phyloP scores from a whole-genome alignment of 2,329 filamentous ascomycete species.

The Exophiala spinifera region DNA sequence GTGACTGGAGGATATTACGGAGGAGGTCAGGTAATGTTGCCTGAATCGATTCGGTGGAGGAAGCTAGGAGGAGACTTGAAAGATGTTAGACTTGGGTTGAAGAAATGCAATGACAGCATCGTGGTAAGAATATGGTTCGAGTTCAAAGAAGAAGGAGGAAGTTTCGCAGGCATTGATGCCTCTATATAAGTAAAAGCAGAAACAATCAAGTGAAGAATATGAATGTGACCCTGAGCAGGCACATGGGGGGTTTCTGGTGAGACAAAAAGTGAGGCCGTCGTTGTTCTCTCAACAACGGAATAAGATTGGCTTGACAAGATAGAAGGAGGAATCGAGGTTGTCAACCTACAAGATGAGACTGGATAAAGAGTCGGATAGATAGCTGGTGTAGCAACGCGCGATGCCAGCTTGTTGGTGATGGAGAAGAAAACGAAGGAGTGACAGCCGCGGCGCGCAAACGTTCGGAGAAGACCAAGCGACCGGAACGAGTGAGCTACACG shows the following conservation, averaged over 20 bases:
- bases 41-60: slow-evolving; percentile 8
- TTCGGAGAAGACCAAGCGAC: slow-evolving; percentile 8
- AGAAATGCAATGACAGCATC: slow-evolving; percentile 13
- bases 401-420: slow-evolving; percentile 19
- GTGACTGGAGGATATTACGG: neutral
- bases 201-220: slow-evolving; percentile 11
- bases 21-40: slow-evolving; percentile 12
- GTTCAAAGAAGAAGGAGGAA: slow-evolving; percentile 23
- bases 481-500: neutral
- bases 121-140: slow-evolving; percentile 7
- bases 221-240: slow-evolving; percentile 5
- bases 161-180: slow-evolving; percentile 19
- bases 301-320: slow-evolving; percentile 3
- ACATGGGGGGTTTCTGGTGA: slow-evolving; percentile 3
- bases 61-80: slow-evolving; percentile 23
- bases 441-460: slow-evolving; percentile 11
- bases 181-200: slow-evolving; percentile 15
- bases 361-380: slow-evolving; percentile 5
- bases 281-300: slow-evolving; percentile 1
- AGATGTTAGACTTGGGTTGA: slow-evolving; percentile 26
- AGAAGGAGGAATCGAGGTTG: slow-evolving; percentile 13
- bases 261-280: slow-evolving; percentile 16
- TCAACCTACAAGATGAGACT: slow-evolving; percentile 25
- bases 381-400: slow-evolving; percentile 13
- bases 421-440: slow-evolving; percentile 5